Evolutionary conservation across 75 land plant genomes (phyloP), one percentile per base, ranked within the genome.

Genomic region (Cupressus sempervirens): DNA sequence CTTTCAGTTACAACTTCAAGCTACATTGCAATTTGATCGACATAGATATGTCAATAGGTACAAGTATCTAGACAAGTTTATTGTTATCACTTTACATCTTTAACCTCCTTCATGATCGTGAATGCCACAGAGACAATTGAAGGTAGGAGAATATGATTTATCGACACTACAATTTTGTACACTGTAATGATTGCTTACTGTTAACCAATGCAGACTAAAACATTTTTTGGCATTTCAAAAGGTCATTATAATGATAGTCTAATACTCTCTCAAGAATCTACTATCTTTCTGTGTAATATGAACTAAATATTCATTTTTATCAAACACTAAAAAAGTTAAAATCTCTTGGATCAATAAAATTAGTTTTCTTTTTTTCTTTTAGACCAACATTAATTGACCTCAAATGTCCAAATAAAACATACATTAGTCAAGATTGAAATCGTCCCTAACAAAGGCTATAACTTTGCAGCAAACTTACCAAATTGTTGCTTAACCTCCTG

Each of bases 401-500:
- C 34, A 70, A 70, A 30, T 6, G 10, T 70, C 13, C 9, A 13
- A 30, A 70, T 70, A 2, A 29, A 70, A 30, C 30, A 30, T 8
- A 20, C 30, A 30, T 70, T 30, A 70, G 34, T 30, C 30, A 32
- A n/a, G 8, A 30, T 9, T 70, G 34, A 38, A 76, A 76, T 0
- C 7, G n/a, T 76, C 20, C 20, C 18, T 40, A 76, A 40, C 41
- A 8, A 36, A 76, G 41, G 45, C 43, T 40, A 38, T 13, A 14
- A 75, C 30, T 36, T 36, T 5, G 38, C 38, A 38, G 23, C 34
- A 30, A 73, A 88, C 88, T 85, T 76, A 96, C 98, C 97, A 91
- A 96, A 96, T 85, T 96, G 98, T 83, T 96, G 95, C 90, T 96
- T 95, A 81, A 96, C 90, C 50, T 96, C 98, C 86, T 93, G 91